Conservation (phyloP, 2,329 filamentous ascomycete species). For the Amylocarpus encephaloides region DNA sequence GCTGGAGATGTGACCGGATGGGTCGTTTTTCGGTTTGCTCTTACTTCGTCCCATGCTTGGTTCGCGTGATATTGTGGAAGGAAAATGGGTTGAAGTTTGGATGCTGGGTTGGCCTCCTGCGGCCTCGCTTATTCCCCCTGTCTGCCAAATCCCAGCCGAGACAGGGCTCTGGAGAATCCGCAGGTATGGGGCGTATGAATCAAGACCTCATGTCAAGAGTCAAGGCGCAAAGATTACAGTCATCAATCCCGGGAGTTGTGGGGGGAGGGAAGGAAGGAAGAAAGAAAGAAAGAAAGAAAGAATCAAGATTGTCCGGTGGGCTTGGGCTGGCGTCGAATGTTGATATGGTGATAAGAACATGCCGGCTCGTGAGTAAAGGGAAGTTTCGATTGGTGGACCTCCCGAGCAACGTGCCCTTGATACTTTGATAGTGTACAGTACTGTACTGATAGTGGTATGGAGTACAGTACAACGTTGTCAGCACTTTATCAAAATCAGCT, state of each 20-base stretch:
- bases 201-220: neutral
- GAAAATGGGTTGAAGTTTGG: too few species aligned
- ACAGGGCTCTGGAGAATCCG: neutral
- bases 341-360: neutral
- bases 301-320: neutral
- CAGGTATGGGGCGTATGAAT: neutral
- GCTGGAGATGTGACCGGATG: too few species aligned
- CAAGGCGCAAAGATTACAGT: neutral
- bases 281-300: neutral
- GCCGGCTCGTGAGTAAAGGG: neutral
- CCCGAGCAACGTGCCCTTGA: neutral
- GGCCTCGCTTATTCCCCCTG: slow-evolving; percentile 13
- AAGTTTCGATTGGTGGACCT: neutral
- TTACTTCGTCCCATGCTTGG: too few species aligned
- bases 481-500: slow-evolving; percentile 1
- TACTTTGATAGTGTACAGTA: too few species aligned
- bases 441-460: too few species aligned
- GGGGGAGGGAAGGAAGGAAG: neutral
- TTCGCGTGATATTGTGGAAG: too few species aligned
- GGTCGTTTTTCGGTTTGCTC: too few species aligned
- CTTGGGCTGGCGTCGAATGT: neutral
- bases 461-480: too few species aligned
- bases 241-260: neutral
- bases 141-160: neutral
- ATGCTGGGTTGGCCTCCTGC: too few species aligned